Evolutionary conservation across 257 asterid genomes (phyloP), one percentile per base, ranked within the genome.

Genomic region (Nicotiana tomentosiformis): DNA sequence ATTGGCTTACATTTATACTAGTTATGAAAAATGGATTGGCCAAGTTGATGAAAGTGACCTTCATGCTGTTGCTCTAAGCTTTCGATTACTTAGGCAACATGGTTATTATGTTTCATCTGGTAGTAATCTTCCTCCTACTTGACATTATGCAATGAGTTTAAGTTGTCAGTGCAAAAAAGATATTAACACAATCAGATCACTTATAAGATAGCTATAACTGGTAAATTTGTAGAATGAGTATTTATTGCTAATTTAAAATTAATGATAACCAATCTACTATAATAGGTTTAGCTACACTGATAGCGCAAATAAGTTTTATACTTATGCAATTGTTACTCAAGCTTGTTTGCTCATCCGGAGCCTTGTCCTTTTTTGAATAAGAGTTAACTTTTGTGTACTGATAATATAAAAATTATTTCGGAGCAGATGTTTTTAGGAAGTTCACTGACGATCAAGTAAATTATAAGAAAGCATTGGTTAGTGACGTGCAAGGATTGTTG

Each of bases 341-440:
- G 61, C 20, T 56, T 61, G 26, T 9, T 20, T 23, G 66, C 33
- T 60, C 14, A 60, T 60, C 16, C 30, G 10, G 3, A 7, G 3
- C 4, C 61, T 56, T 4, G 20, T 56, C 61, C 62, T 5, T 17
- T 57, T 57, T 5, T 5, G 18, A 57, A 57, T 15, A 7, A 16
- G 35, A 65, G 3, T 65, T 5, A 26, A 15, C 8, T 15, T 51
- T 76, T 4, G 5, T 15, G 20, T 23, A 6, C 6, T 51, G 5
- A 51, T 1, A 1, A 0, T 51, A n/a, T 3, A 46, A 6, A 18
- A 2, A 77, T 26, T 23, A 4, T 7, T 77, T 12, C 7, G 9
- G 10, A 49, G 1, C 51, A 89, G 88, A 86, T n/a, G 84, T n/a
- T 18, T 87, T 89, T 61, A 64, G 81, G 5, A 86, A 82, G 16